Evolutionary conservation across 2,329 filamentous ascomycete species (phyloP), one percentile per base, ranked within the genome.

Genomic region (Coniella lustricola): DNA sequence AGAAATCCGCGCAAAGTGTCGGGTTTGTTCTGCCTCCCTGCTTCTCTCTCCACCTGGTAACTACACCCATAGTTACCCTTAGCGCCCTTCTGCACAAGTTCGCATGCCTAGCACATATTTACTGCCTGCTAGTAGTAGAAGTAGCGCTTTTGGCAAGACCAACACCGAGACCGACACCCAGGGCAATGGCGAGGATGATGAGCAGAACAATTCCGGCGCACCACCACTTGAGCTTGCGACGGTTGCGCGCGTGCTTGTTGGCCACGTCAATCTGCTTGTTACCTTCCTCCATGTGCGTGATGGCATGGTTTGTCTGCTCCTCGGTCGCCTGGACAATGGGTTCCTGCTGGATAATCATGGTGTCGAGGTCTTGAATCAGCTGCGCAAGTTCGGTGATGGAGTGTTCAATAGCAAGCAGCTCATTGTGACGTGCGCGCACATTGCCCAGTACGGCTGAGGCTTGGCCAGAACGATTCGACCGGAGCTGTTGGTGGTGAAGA

Each of bases 151-250:
- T 55, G 5, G 41, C 60, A 34, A 77, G 56, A 37, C 64, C 67
- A 44, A 81, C 60, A 42, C 74, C 76, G 13, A 82, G 62, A 49
- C 72, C 77, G 53, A 83, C 73, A 47, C 72, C 77, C 31, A 80
- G 62, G 8, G 68, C 73, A 49, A 81, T 67, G 54, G 70, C 73
- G 44, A 83, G 62, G 59, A 79, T 64, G 62, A 82, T 79, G 62
- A 83, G 69, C 18, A 79, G 57, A 41, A 72, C 69, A 51, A 90
- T 71, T 53, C 81, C 67, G 53, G 87, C 70, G 62, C 84, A 87
- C 77, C 79, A 89, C 87, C 87, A 90, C 74, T 91, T 91, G 68
- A 88, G 77, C 72, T 82, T 86, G 59, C 85, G 77, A 57, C 79
- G 76, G 57, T 79, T 75, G 56, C 77, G 74, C 43, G 85, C 86